phyloP scores from a whole-genome alignment of 1,284 basidiomycete species.

The Tremellales sp. region DNA sequence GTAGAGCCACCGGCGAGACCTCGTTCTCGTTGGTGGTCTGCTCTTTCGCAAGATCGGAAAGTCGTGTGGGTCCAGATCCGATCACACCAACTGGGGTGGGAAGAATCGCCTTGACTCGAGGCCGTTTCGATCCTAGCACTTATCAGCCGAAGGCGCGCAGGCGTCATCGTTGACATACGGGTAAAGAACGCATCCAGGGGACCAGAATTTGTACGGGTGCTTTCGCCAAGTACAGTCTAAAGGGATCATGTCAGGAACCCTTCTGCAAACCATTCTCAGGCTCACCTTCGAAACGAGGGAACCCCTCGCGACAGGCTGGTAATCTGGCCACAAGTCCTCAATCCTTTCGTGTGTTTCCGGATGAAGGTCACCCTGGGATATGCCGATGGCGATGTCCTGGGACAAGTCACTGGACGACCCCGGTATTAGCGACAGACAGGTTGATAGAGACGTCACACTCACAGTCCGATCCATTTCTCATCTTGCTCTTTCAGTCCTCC shows the following conservation, averaged over 20 bases:
- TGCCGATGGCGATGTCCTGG: conserved; percentile 49
- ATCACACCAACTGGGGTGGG: conserved; percentile 34
- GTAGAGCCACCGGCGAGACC: neutral
- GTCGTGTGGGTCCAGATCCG: conserved; percentile 32
- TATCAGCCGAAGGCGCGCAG: conserved; percentile 1
- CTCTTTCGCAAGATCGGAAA: conserved; percentile 29
- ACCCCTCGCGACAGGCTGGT: conserved; percentile 15
- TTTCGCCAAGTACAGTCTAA: conserved; percentile 11
- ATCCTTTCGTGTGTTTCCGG: conserved; percentile 71
- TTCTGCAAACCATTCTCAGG: neutral
- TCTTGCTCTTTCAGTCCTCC: conserved; percentile 57
- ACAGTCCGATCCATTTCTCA: conserved; percentile 75
- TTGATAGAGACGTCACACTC: conserved; percentile 33
- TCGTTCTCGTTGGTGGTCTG: conserved; percentile 4
- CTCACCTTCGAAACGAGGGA: neutral
- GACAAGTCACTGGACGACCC: conserved; percentile 36
- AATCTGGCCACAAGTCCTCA: conserved; percentile 72
- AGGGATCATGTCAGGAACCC: neutral
- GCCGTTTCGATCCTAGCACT: conserved; percentile 17
- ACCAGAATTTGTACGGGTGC: conserved; percentile 24
- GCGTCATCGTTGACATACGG: conserved; percentile 17
- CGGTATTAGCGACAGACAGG: neutral
- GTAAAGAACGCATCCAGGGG: conserved; percentile 44
- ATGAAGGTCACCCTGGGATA: conserved; percentile 73
- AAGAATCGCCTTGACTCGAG: conserved; percentile 15